A percentile compares a stretch with the other conserved stretches of the same genome.
Evolutionary conservation across 176 grass and related monocot genomes (phyloP).

Genomic region (Carex parvula): DNA sequence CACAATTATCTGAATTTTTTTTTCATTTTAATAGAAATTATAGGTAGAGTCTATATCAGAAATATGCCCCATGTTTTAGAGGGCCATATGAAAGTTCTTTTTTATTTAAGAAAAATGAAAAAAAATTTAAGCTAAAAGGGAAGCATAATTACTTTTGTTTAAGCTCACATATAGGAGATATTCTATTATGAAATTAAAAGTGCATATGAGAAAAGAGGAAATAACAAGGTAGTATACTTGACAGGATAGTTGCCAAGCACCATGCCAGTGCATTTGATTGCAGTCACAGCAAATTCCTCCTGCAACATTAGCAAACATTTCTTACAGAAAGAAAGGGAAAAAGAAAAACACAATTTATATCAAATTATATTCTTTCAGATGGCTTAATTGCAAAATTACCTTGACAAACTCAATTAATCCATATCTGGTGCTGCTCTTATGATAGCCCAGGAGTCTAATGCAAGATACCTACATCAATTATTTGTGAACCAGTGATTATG

Average conservation of each 20-base stretch:
- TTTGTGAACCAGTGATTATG: background rate
- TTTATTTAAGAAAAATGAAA: too few species aligned
- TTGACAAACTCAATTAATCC: conserved; percentile 15
- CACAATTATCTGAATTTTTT: too few species aligned
- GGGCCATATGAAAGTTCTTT: too few species aligned
- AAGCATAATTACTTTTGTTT: too few species aligned
- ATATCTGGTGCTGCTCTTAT: background rate
- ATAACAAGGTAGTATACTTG: too few species aligned
- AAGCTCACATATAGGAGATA: background rate
- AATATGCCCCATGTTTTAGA: too few species aligned
- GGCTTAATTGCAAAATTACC: conserved; percentile 1
- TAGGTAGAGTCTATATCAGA: too few species aligned
- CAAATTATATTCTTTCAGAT: background rate
- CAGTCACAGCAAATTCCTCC: too few species aligned
- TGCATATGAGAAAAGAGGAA: background rate
- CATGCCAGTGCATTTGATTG: too few species aligned
- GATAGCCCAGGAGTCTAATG: background rate
- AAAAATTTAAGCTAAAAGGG: too few species aligned
- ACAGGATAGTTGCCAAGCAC: too few species aligned
- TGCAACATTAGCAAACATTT: background rate
- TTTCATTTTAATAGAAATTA: too few species aligned
- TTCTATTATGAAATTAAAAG: background rate
- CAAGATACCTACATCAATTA: conserved; percentile 1
- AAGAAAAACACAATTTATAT: background rate
- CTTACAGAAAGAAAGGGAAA: background rate